Evolutionary conservation across 495 filamentous ascomycete genomes (phyloP), one percentile per base, ranked within the genome.

Genomic region (Xylaria cubensis): DNA sequence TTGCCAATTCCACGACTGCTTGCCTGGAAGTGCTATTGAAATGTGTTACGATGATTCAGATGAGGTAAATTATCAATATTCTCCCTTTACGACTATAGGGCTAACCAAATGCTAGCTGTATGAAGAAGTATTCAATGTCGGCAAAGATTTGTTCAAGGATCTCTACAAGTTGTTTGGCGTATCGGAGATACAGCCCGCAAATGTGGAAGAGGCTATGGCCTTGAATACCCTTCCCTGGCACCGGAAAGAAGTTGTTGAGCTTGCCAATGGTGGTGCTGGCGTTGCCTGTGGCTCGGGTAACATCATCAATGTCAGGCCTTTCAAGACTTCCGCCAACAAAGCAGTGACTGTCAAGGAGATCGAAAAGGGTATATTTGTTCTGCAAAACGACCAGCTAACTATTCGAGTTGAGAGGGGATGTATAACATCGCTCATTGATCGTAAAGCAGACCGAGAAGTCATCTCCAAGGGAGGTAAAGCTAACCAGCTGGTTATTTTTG

Each of bases 41-140:
- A 97, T 99, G 95, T 95, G 92, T 79, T 98, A 98, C 78, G 92
- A 93, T 76, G 96, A 99, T 74, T 96, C 93, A 0, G 91, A 97
- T 75, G 86, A 94, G 82, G 89, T 89, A 80, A 75, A 80, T 67
- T 29, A 10, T 44, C 12, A 29, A 50, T 68, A 19, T 55, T n/a
- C 24, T 6, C 17, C 2, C 26, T 59, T 21, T 42, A 8, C 21
- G 5, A 34, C 34, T 7, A 8, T n/a, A 29, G 2, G 7, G 62
- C 73, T 76, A 75, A 77, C 70, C n/a, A 17, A 32, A 32, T 41
- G 69, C 3, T 69, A 91, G 86, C 83, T 97, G 10, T 99, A 99
- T 77, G 90, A 84, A 10, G 82, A 92, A 73, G 86, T 97, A n/a
- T 97, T 97, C 77, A 82, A 90, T 74, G 93, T 87, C 2, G 95